Base-by-base conservation (phyloP, 345 rosid genomes). In the Kandelia obovata region DNA sequence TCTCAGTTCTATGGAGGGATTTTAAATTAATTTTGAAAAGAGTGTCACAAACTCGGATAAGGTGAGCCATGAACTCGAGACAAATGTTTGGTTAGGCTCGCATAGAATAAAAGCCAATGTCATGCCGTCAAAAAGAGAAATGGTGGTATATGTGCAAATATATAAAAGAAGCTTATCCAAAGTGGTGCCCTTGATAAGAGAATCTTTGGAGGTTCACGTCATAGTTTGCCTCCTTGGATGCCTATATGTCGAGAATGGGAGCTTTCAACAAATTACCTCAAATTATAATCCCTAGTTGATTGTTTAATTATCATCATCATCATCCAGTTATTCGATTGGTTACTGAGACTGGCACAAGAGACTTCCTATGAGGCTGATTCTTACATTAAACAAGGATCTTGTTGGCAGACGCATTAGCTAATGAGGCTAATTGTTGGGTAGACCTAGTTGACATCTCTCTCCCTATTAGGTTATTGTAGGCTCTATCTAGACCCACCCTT, bases 201-300 rank as follows among this genome's bases (percentile, higher is more conserved):
- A 85, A 84, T 85, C 88, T 83, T 73, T 77, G 25, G 84, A 75
- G 62, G 52, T 75, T 78, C 66, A 57, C 80, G 79, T 75, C 82
- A 68, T 60, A 43, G 10, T 39, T 65, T 81, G 86, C 82, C 55
- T 61, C 85, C 86, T 83, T 65, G 34, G 63, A 28, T 52, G 60
- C 81, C 59, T 73, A 72, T 86, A 87, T 87, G 86, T 78, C 86
- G 67, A 80, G 66, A 83, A 70, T 67, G 77, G 81, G 81, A 73
- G 78, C 30, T 30, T 58, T 68, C 31, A 11, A 15, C 57, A 69
- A 51, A 21, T 27, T 58, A 61, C 53, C 30, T 8, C 58, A 26
- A 9, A 52, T 46, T 53, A 2, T 55, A 55, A 23, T 23, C 6
- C 19, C 28, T n/a, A 25, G 16, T 25, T 56, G 59, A 56, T 56